These are phyloP conservation scores for Platismatia glauca DNA, from an alignment of 495 filamentous ascomycete genomes.

Conservation along the genomic window DNA sequence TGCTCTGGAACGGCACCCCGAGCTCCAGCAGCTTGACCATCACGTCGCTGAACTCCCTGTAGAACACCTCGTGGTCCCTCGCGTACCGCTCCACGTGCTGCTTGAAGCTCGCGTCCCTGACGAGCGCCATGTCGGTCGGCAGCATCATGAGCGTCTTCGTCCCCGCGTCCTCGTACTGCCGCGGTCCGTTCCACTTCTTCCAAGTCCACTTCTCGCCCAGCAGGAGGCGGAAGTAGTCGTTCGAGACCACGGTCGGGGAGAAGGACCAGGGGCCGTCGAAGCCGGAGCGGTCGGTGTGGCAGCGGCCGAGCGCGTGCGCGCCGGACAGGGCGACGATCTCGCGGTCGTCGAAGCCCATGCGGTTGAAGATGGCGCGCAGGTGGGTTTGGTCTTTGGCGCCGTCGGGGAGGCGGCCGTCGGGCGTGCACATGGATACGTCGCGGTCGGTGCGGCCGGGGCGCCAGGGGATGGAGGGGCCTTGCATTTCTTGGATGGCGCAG, in stretches of 20 bases:
- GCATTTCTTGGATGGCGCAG: slow-evolving; percentile 87
- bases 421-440: slow-evolving; percentile 80
- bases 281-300: slow-evolving; percentile 81
- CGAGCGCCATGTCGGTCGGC: slow-evolving; percentile 77
- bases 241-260: slow-evolving; percentile 86
- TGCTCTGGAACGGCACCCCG: slow-evolving; percentile 76
- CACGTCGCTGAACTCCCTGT: slow-evolving; percentile 80
- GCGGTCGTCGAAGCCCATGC: slow-evolving; percentile 96
- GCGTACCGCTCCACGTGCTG: slow-evolving; percentile 82
- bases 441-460: slow-evolving; percentile 78
- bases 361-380: slow-evolving; percentile 84
- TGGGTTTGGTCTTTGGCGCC: slow-evolving; percentile 70
- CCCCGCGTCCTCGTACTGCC: slow-evolving; percentile 73
- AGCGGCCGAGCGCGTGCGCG: slow-evolving; percentile 87
- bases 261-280: slow-evolving; percentile 95
- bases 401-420: slow-evolving; percentile 93
- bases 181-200: slow-evolving; percentile 90
- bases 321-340: slow-evolving; percentile 90
- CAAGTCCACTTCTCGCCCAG: slow-evolving; percentile 85
- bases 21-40: slow-evolving; percentile 82
- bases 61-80: slow-evolving; percentile 84
- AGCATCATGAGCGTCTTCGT: slow-evolving; percentile 95
- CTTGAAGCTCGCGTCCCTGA: slow-evolving; percentile 84
- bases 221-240: slow-evolving; percentile 87
- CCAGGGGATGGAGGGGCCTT: slow-evolving; percentile 81